A percentile compares a stretch with the other conserved stretches of the same genome.
Evolutionary conservation across 2,329 filamentous ascomycete species (phyloP).

Genomic region (Aspergillus ochraceoroseus): DNA sequence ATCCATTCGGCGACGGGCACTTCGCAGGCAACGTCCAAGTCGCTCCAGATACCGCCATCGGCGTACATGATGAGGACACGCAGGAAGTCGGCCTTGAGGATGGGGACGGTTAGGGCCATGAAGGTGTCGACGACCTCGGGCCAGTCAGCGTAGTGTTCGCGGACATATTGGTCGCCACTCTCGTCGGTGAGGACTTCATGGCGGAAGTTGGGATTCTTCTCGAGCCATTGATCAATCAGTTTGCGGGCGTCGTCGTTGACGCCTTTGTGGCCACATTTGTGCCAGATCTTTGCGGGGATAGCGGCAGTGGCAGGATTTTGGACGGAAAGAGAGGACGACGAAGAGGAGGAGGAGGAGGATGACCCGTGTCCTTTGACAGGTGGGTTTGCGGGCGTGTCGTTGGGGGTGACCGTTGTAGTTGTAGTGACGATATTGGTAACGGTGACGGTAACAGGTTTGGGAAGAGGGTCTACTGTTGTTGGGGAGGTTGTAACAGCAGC

Average conservation of each 20-base stretch:
- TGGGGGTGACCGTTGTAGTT: slow-evolving; percentile 3
- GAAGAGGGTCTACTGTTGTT: slow-evolving; percentile 1
- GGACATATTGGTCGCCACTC: slow-evolving; percentile 31
- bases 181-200: slow-evolving; percentile 33
- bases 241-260: slow-evolving; percentile 3
- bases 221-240: slow-evolving; percentile 24
- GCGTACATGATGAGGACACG: slow-evolving; percentile 40
- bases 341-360: not conserved
- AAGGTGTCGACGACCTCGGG: slow-evolving; percentile 38
- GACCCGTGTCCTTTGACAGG: not conserved
- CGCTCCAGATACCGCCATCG: slow-evolving; percentile 42
- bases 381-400: slow-evolving; percentile 1
- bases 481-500: not conserved
- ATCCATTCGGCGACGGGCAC: slow-evolving; percentile 37
- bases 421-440: slow-evolving; percentile 5
- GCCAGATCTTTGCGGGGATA: slow-evolving; percentile 16
- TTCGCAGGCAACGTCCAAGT: slow-evolving; percentile 39
- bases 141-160: slow-evolving; percentile 30
- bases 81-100: slow-evolving; percentile 42
- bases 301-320: not conserved
- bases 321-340: slow-evolving; percentile 1
- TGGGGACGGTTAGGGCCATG: slow-evolving; percentile 29
- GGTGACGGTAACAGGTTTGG: slow-evolving; percentile 10
- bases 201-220: slow-evolving; percentile 29
- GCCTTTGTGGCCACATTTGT: slow-evolving; percentile 16